phyloP scores from a whole-genome alignment of 306 rosid genomes.

The Fagus sylvatica region DNA sequence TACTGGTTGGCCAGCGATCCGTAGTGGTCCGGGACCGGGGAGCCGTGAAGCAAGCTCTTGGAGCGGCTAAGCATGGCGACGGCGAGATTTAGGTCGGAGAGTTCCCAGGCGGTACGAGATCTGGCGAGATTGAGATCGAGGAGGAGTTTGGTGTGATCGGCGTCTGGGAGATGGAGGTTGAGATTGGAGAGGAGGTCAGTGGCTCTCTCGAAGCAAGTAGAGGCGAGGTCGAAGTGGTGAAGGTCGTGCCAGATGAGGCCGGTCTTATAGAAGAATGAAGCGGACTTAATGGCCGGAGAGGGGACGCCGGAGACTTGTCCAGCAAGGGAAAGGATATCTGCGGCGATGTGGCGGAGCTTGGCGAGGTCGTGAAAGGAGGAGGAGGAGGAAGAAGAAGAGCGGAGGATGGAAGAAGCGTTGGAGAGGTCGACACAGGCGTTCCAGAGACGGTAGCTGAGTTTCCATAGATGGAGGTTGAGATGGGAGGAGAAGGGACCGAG shows the following conservation, averaged over 20 bases:
- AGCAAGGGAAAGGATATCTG: slow-evolving; percentile 62
- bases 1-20: slow-evolving; percentile 62
- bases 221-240: slow-evolving; percentile 72
- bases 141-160: slow-evolving; percentile 54
- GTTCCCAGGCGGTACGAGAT: slow-evolving; percentile 84
- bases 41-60: slow-evolving; percentile 61
- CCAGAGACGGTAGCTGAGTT: slow-evolving; percentile 94
- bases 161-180: slow-evolving; percentile 40
- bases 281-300: slow-evolving; percentile 59
- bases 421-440: slow-evolving; percentile 88
- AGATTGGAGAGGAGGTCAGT: slow-evolving; percentile 65
- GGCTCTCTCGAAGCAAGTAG: slow-evolving; percentile 81
- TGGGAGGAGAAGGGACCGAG: slow-evolving; percentile 59
- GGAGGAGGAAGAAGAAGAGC: slow-evolving; percentile 31
- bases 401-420: slow-evolving; percentile 59
- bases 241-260: slow-evolving; percentile 76
- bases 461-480: slow-evolving; percentile 70
- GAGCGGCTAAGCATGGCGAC: slow-evolving; percentile 72
- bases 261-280: slow-evolving; percentile 75
- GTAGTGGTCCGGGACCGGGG: slow-evolving; percentile 40
- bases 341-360: slow-evolving; percentile 73
- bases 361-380: slow-evolving; percentile 47
- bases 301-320: slow-evolving; percentile 62
- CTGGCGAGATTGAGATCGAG: slow-evolving; percentile 77
- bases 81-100: slow-evolving; percentile 63